Conservation (phyloP, 208 protist genomes). For the Acanthamoeba castellanii region DNA sequence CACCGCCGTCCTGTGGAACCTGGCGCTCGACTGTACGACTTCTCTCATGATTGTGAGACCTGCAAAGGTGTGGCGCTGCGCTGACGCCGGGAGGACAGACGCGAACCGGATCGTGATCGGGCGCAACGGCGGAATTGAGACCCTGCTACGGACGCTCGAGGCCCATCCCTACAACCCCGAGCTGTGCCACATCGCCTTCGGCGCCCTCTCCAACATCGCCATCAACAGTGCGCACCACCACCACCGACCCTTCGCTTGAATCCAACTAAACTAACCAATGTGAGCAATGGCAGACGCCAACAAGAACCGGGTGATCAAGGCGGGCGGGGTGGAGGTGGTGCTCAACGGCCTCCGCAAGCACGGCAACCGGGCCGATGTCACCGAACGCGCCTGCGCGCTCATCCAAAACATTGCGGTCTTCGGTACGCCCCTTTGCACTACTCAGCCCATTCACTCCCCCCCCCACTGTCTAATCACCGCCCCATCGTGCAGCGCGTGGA, state of each 20-base stretch:
- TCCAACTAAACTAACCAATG: neutral
- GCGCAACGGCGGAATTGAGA: neutral
- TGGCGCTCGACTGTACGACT: neutral
- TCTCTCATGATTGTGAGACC: too few species aligned
- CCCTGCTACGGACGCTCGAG: neutral
- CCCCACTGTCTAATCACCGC: neutral
- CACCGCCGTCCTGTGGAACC: neutral
- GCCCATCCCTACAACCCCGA: constrained; percentile 1
- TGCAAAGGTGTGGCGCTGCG: too few species aligned
- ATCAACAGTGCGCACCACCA: neutral
- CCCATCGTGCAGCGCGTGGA: neutral
- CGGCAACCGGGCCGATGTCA: neutral
- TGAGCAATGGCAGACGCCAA: neutral
- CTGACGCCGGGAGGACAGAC: neutral
- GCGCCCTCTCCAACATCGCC: constrained; percentile 1
- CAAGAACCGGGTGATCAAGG: neutral
- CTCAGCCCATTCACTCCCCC: neutral
- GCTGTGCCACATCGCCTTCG: constrained; percentile 6
- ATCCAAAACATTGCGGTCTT: neutral
- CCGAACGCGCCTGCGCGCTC: constrained; percentile 1
- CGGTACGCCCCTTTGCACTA: neutral
- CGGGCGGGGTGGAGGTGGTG: neutral
- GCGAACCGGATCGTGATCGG: neutral
- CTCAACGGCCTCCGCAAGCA: neutral
- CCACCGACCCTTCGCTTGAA: neutral